Conservation (phyloP, 2,329 filamentous ascomycete genomes). For the Pseudogymnoascus sp. region DNA sequence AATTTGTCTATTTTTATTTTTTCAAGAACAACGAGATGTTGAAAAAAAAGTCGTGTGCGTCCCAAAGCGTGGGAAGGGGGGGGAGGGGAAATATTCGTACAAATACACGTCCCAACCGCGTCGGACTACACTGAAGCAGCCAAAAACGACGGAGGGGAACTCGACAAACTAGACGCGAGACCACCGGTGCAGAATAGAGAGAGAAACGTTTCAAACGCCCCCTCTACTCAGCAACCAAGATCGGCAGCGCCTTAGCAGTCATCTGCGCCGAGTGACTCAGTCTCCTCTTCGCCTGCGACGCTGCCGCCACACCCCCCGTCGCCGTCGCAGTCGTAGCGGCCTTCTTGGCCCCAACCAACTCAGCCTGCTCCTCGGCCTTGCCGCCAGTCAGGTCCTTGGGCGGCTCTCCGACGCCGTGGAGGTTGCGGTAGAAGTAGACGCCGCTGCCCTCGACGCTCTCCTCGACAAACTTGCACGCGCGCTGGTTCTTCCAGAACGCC, state of each 20-base stretch:
- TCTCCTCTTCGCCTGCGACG: slow-evolving; percentile 1
- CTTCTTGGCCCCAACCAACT: neutral
- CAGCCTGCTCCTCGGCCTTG: neutral
- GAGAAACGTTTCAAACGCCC: neutral
- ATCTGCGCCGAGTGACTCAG: slow-evolving; percentile 2
- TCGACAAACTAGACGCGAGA: neutral
- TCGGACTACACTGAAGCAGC: no score
- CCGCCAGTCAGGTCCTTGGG: neutral
- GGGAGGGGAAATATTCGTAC: neutral
- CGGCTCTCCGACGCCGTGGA: slow-evolving; percentile 6
- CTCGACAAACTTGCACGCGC: slow-evolving; percentile 24
- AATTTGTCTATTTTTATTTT: neutral
- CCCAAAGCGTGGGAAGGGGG: neutral
- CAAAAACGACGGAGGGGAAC: neutral
- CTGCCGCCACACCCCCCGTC: neutral
- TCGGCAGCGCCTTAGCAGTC: slow-evolving; percentile 2
- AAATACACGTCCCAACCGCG: neutral
- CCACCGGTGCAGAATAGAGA: neutral
- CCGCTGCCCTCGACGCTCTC: slow-evolving; percentile 28
- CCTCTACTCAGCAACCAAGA: neutral
- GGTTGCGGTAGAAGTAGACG: slow-evolving; percentile 29
- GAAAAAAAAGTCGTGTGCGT: neutral
- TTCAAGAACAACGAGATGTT: neutral
- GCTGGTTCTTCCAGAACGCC: slow-evolving; percentile 27
- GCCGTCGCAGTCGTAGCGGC: neutral